Percentiles rank a stretch among this genome's conserved stretches.
Conservation (phyloP, 1,284 basidiomycete genomes). For the Trametes hirsuta region DNA sequence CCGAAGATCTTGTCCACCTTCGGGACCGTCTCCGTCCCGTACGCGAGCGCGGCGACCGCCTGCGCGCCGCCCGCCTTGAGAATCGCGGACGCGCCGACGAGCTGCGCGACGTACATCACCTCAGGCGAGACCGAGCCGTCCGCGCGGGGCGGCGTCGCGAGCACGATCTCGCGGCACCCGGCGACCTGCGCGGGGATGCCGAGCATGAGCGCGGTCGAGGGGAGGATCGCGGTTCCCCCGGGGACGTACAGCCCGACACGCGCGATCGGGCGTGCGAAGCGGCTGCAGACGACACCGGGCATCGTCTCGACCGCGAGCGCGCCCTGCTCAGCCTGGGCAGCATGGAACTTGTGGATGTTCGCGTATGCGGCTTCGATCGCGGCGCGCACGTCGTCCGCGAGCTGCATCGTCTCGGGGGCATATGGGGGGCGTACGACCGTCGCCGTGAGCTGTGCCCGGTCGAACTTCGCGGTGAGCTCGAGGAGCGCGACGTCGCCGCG, state of each 20-base stretch:
- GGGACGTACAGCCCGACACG: slow-evolving; percentile 98
- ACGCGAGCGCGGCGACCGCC: slow-evolving; percentile 96
- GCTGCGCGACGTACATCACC: slow-evolving; percentile 91
- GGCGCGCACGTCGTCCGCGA: slow-evolving; percentile 66
- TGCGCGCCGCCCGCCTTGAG: slow-evolving; percentile 96
- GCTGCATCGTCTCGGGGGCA: slow-evolving; percentile 57
- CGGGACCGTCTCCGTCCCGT: slow-evolving; percentile 94
- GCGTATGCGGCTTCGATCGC: slow-evolving; percentile 94
- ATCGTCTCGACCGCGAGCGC: slow-evolving; percentile 92
- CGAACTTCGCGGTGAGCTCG: slow-evolving; percentile 93
- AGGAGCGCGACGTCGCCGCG: slow-evolving; percentile 89
- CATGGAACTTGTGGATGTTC: slow-evolving; percentile 92
- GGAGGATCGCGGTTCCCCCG: slow-evolving; percentile 95
- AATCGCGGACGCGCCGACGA: slow-evolving; percentile 87
- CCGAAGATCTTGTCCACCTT: slow-evolving; percentile 99
- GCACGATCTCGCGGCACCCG: slow-evolving; percentile 89
- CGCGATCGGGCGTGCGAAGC: slow-evolving; percentile 93
- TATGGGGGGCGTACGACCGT: slow-evolving; percentile 74
- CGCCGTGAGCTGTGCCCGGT: slow-evolving; percentile 71
- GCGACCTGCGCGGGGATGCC: slow-evolving; percentile 98
- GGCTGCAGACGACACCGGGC: slow-evolving; percentile 95
- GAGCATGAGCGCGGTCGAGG: slow-evolving; percentile 97
- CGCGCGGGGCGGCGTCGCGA: slow-evolving; percentile 92
- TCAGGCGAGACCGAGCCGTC: slow-evolving; percentile 94
- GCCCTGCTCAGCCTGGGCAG: slow-evolving; percentile 76